Conservation (phyloP, 2,329 filamentous ascomycete genomes). For the Paecilomyces sp. region DNA sequence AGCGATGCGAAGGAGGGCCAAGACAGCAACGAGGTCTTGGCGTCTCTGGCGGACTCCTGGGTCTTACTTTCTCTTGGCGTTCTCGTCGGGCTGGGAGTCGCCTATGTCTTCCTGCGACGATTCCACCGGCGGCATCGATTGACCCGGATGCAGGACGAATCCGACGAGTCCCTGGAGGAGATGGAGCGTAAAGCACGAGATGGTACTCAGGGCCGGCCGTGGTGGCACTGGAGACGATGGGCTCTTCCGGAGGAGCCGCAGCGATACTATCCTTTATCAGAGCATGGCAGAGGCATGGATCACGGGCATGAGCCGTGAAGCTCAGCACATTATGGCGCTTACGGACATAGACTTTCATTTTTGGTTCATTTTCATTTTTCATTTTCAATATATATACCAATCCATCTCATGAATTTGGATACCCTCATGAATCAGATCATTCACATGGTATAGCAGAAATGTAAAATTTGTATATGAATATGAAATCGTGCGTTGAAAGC, state of each 20-base stretch:
- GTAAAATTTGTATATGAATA: no score
- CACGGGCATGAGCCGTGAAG: background rate
- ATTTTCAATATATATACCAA: background rate
- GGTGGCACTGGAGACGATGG: conserved; percentile 28
- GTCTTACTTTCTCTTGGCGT: background rate
- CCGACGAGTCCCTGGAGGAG: conserved; percentile 11
- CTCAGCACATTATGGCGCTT: background rate
- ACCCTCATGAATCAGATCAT: no score
- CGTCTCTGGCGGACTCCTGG: background rate
- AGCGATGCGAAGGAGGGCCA: background rate
- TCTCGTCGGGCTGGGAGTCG: background rate
- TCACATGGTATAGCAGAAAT: no score
- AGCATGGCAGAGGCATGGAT: conserved; percentile 7
- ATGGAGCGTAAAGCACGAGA: conserved; percentile 12
- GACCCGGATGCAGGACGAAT: conserved; percentile 3
- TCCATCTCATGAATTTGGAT: background rate
- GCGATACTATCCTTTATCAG: conserved; percentile 20
- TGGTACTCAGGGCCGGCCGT: conserved; percentile 9
- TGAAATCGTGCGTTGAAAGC: no score
- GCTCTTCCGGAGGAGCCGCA: conserved; percentile 6
- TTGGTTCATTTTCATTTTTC: background rate
- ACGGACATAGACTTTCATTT: background rate
- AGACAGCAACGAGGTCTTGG: background rate
- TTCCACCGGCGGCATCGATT: conserved; percentile 6
- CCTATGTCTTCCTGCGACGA: background rate